Conservation (phyloP, 805 yeast species). For the Saturnispora ahearnii region DNA sequence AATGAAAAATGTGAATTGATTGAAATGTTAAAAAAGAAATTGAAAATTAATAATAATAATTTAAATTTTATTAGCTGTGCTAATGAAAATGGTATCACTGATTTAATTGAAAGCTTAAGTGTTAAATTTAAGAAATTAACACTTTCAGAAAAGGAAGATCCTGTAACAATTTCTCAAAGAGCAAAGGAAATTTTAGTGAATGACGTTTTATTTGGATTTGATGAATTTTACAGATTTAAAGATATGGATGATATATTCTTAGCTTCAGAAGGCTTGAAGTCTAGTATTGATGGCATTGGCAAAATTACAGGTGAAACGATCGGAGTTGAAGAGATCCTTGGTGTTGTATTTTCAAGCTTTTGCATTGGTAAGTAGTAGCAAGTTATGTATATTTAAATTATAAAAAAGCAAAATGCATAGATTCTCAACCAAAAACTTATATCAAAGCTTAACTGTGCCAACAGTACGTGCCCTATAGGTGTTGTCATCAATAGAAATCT, state of each 20-base stretch:
- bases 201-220: constrained; percentile 70
- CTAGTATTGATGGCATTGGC: constrained; percentile 80
- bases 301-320: constrained; percentile 84
- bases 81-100: constrained; percentile 39
- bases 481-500: not conserved
- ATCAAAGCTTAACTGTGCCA: too few species aligned
- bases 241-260: constrained; percentile 61
- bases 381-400: not conserved
- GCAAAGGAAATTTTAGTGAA: constrained; percentile 63
- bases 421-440: too few species aligned
- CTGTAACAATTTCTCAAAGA: constrained; percentile 65
- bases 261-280: constrained; percentile 67
- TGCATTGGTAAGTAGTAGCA: constrained; percentile 74
- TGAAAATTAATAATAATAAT: constrained; percentile 20
- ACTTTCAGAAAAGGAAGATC: constrained; percentile 44
- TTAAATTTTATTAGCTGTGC: constrained; percentile 54
- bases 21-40: constrained; percentile 14
- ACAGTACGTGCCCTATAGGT: too few species aligned
- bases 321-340: constrained; percentile 84
- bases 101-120: constrained; percentile 36
- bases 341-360: constrained; percentile 83
- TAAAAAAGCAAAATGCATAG: not conserved
- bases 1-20: constrained; percentile 14
- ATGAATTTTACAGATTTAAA: constrained; percentile 46
- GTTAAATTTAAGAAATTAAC: constrained; percentile 40